Evolutionary conservation across 345 rosid species (phyloP), one percentile per base, ranked within the genome.

Genomic region (Trapa bicornis): DNA sequence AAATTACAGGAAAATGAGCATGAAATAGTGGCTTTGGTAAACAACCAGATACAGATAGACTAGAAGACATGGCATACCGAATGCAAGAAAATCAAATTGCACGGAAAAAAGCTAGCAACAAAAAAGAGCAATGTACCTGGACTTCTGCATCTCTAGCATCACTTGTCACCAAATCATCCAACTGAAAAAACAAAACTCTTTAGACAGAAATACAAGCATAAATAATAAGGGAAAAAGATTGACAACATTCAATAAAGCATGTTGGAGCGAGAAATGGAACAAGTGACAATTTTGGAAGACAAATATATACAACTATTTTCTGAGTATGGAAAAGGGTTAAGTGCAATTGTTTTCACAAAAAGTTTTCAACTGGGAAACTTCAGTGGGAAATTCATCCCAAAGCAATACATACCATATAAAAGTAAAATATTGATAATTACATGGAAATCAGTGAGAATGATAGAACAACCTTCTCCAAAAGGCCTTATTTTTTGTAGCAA

Each of bases 141-240:
- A 89, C 76, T 72, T 91, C 99, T 64, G 80, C 83, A 81, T 89
- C 97, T 72, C 86, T 82, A 29, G 82, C 83, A 71, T 84, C 91
- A 72, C 70, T 78, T n/a, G 82, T 72, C 69, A 87, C 86, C 78
- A 87, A 78, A 61, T 83, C 81, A 75, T 94, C 99, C 84, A 94
- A 77, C 97, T 94, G 87, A 70, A 80, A 78, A 37, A 68, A 57
- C 38, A 61, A 39, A 73, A 54, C 35, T 6, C 60, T 54, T 54
- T 54, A 54, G 11, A 17, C 17, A 16, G 60, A 54, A 54, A 54
- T 11, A 54, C 9, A 22, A 22, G 29, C 29, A 22, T 22, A 22
- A 22, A 22, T 22, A 22, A 22, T 22, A 22, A 22, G 29, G 29
- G 29, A 22, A 22, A 22, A 22, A 22, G 29, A 22, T 22, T 22